Conservation (phyloP, 2,329 filamentous ascomycete species). For the Venturia effusa region DNA sequence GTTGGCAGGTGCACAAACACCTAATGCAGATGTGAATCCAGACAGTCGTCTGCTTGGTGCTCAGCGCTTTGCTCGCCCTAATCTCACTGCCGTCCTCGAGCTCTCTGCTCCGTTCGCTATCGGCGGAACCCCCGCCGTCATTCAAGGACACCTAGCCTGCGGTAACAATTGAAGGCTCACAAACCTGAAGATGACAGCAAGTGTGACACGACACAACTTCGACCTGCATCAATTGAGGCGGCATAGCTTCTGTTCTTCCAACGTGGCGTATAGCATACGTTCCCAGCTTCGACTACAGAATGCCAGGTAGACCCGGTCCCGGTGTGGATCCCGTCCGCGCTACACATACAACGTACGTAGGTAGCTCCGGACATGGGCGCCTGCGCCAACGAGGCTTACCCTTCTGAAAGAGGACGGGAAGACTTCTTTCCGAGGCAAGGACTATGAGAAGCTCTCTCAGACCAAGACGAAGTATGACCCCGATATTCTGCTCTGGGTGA, state of each 20-base stretch:
- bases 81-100: slow-evolving; percentile 4
- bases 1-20: neutral
- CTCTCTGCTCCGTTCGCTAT: slow-evolving; percentile 1
- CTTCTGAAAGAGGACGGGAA: slow-evolving; percentile 10
- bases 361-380: slow-evolving; percentile 8
- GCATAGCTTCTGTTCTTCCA: slow-evolving; percentile 1
- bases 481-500: slow-evolving; percentile 35
- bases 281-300: neutral
- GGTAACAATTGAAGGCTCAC: slow-evolving; percentile 5
- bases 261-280: slow-evolving; percentile 9
- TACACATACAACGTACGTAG: no score
- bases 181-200: slow-evolving; percentile 8
- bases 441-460: slow-evolving; percentile 9
- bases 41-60: slow-evolving; percentile 10
- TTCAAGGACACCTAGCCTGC: slow-evolving; percentile 5
- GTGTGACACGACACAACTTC: neutral
- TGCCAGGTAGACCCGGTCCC: neutral
- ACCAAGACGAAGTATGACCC: slow-evolving; percentile 13
- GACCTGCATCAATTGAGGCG: neutral
- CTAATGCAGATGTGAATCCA: neutral
- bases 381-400: slow-evolving; percentile 11
- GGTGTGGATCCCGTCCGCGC: slow-evolving; percentile 1
- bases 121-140: neutral
- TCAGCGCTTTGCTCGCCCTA: neutral
- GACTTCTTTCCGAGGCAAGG: slow-evolving; percentile 11